Evolutionary conservation across 345 rosid genomes (phyloP), one percentile per base, ranked within the genome.

Genomic region (Eucalyptus paniculata): DNA sequence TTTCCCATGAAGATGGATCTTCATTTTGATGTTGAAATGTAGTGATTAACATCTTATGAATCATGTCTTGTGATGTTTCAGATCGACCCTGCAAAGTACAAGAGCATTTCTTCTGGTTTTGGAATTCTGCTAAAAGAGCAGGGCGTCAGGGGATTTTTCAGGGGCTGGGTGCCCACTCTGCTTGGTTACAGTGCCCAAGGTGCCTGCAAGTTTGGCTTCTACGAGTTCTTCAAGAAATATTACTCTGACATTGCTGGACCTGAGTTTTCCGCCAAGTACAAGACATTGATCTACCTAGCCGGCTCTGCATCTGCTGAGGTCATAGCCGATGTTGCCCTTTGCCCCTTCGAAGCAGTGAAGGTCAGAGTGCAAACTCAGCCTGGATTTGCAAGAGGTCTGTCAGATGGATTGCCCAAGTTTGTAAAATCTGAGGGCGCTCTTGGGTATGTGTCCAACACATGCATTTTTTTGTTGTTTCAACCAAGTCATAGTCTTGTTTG

Each of bases 351-450:
- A 92, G 99, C 99, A 13, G 97, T 98, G 86, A 98, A 98, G 92
- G 98, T 98, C 87, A 95, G 99, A 34, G 97, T 97, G 54, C 99
- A 98, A 92, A 98, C 99, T 67, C 98, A 97, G 89, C 98, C 98
- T 72, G 99, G 98, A 83, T 98, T 98, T 58, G 99, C 98, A 16
- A 95, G 98, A 37, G 99, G 99, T 69, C 91, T 98, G 88, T 90
- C 97, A 16, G 99, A 98, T 92, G 99, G 99, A 18, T 34, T 98
- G 23, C 99, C 99, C n/a, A 98, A 97, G 92, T 89, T 97, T 56
- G 92, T 98, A 67, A 96, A 88, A 92, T 89, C 97, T 4, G 96
- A 98, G 91, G 99, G 99, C 24, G 92, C 90, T 89, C 89, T 90
- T 4, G 99, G 97, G 97, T 96, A 94, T 83, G 93, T 32, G 65